A percentile compares a stretch with the other conserved stretches of the same genome.
Evolutionary conservation across 371 early-diverging fungal genomes (phyloP).

Genomic region (Mortierella sp.): DNA sequence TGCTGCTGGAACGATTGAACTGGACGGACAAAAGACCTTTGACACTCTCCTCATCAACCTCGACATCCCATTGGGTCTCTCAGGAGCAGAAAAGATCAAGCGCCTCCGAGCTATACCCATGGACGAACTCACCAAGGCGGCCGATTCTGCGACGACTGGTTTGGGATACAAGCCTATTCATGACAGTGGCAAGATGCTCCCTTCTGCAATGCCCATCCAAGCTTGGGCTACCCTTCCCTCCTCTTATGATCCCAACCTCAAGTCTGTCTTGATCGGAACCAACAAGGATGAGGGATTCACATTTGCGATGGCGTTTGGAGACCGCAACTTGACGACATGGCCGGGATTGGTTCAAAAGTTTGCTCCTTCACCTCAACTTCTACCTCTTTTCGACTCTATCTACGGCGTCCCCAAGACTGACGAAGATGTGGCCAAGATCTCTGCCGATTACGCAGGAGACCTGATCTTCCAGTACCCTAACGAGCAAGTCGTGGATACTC

Average conservation of each 20-base stretch:
- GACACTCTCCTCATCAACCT: conserved; percentile 21
- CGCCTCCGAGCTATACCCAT: conserved; percentile 20
- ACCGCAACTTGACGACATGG: conserved; percentile 11
- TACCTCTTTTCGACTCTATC: conserved; percentile 15
- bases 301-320: conserved; percentile 15
- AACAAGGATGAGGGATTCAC: conserved; percentile 33
- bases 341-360: conserved; percentile 10
- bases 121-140: conserved; percentile 17
- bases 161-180: conserved; percentile 1
- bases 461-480: background rate
- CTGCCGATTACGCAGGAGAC: background rate
- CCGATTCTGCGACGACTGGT: background rate
- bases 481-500: background rate
- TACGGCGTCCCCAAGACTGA: conserved; percentile 31
- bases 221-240: background rate
- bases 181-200: conserved; percentile 23
- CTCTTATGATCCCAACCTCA: conserved; percentile 29
- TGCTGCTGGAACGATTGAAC: background rate
- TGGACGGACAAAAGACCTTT: conserved; percentile 25
- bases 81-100: conserved; percentile 24
- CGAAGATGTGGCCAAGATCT: conserved; percentile 15
- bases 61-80: conserved; percentile 30
- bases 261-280: conserved; percentile 33
- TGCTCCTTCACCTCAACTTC: conserved; percentile 17
- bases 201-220: conserved; percentile 10